Evolutionary conservation across 345 rosid genomes (phyloP).

Genomic region (Boechera retrofracta): DNA sequence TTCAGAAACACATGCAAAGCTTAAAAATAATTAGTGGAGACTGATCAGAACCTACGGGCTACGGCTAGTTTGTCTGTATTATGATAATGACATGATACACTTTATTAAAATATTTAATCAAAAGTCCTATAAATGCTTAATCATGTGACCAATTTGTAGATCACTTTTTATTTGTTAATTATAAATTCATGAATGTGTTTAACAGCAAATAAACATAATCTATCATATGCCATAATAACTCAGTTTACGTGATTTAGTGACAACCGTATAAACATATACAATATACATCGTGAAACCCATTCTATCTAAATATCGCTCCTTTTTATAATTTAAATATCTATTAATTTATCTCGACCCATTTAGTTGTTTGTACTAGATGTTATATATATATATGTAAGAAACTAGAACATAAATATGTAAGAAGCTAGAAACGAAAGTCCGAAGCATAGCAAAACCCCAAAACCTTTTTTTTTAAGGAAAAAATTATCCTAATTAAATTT

Average conservation of each 20-base stretch:
- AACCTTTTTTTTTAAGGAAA: too few relatives aligned
- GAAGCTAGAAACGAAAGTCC: neutral
- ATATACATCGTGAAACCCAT: conserved; percentile 5
- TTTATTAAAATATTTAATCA: conserved; percentile 23
- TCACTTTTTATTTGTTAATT: conserved; percentile 4
- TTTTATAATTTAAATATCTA: too few relatives aligned
- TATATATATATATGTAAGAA: neutral
- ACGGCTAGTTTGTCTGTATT: conserved; percentile 42
- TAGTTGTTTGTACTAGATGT: neutral
- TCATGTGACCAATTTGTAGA: conserved; percentile 43
- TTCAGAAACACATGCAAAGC: conserved; percentile 47
- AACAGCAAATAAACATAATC: conserved; percentile 19
- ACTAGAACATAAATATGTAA: neutral
- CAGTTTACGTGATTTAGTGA: conserved; percentile 8
- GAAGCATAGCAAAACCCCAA: conserved; percentile 8
- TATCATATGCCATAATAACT: neutral
- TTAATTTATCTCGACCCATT: neutral
- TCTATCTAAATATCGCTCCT: too few relatives aligned
- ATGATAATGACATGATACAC: conserved; percentile 31
- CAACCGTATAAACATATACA: neutral
- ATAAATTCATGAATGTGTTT: neutral
- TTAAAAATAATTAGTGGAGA: conserved; percentile 42
- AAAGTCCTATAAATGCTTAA: conserved; percentile 28
- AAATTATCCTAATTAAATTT: too few relatives aligned
- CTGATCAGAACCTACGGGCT: conserved; percentile 44